Percentiles rank a stretch among this genome's conserved stretches.
Conservation (phyloP, 139 green algal genomes). For the Picochlorum costavermella region DNA sequence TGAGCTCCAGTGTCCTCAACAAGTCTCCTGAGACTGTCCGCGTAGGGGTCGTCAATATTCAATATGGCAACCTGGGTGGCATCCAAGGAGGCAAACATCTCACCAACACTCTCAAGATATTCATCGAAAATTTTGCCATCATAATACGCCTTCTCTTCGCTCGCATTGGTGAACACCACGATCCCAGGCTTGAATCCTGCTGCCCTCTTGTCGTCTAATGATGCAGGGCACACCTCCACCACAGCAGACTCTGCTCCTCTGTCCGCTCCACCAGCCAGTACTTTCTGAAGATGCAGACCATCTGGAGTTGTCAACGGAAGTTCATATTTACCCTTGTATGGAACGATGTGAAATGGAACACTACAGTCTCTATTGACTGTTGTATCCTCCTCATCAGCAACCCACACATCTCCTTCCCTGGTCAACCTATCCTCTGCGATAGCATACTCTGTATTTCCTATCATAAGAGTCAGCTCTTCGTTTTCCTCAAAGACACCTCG, state of each 20-base stretch:
- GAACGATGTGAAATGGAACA: constrained; percentile 62
- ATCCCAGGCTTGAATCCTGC: constrained; percentile 41
- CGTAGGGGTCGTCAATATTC: constrained; percentile 63
- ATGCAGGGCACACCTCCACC: constrained; percentile 39
- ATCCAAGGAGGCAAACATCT: constrained; percentile 49
- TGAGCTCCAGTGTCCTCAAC: constrained; percentile 28
- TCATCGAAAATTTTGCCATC: constrained; percentile 9
- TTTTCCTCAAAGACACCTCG: constrained; percentile 77
- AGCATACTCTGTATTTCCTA: constrained; percentile 64
- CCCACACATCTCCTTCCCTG: constrained; percentile 64
- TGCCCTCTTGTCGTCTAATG: constrained; percentile 12
- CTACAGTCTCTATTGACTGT: constrained; percentile 39
- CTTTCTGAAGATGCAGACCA: constrained; percentile 54
- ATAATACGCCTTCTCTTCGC: constrained; percentile 13
- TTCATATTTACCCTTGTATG: constrained; percentile 64
- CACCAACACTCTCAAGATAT: constrained; percentile 30
- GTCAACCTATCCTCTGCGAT: constrained; percentile 53
- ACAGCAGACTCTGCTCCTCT: constrained; percentile 48
- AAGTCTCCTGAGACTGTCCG: background rate
- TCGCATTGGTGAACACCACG: constrained; percentile 74
- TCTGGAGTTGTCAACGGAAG: constrained; percentile 52
- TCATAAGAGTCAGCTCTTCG: constrained; percentile 25
- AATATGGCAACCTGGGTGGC: constrained; percentile 72
- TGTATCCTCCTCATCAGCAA: constrained; percentile 43
- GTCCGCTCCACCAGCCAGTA: constrained; percentile 75